phyloP scores from a whole-genome alignment of 306 rosid species.

The Canavalia ensiformis region DNA sequence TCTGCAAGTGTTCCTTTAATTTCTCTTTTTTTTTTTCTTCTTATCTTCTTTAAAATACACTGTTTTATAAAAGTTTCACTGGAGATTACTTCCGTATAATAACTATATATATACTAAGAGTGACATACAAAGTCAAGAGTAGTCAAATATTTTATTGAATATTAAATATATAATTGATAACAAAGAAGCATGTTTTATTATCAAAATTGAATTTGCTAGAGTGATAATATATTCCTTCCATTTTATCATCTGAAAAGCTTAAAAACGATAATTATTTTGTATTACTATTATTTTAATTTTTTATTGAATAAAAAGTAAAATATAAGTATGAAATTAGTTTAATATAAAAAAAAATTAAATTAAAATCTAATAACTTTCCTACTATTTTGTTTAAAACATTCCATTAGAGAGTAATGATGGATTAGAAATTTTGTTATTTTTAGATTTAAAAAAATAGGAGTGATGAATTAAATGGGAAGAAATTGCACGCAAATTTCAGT shows the following conservation, averaged over 20 bases:
- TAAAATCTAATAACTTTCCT: not conserved
- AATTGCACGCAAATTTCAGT: constrained; percentile 51
- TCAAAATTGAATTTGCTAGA: not conserved
- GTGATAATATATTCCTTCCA: not conserved
- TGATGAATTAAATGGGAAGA: not conserved
- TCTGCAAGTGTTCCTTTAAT: not conserved
- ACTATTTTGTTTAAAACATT: no score
- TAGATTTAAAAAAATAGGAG: not conserved
- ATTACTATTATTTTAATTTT: not conserved
- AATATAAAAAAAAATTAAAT: no score
- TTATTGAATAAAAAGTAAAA: no score
- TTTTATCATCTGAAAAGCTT: not conserved
- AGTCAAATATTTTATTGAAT: not conserved
- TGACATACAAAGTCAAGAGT: no score
- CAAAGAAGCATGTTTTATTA: not conserved
- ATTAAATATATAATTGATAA: not conserved
- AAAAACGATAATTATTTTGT: not conserved
- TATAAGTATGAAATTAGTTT: no score
- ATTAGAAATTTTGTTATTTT: no score
- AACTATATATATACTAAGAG: no score
- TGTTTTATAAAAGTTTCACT: no score
- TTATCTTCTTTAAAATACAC: not conserved
- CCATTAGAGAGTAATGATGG: no score
- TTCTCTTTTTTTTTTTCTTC: not conserved
- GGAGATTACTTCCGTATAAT: no score